A percentile compares a stretch with the other conserved stretches of the same genome.
Conservation (phyloP, 495 filamentous ascomycete genomes). For the Lepraria neglecta region DNA sequence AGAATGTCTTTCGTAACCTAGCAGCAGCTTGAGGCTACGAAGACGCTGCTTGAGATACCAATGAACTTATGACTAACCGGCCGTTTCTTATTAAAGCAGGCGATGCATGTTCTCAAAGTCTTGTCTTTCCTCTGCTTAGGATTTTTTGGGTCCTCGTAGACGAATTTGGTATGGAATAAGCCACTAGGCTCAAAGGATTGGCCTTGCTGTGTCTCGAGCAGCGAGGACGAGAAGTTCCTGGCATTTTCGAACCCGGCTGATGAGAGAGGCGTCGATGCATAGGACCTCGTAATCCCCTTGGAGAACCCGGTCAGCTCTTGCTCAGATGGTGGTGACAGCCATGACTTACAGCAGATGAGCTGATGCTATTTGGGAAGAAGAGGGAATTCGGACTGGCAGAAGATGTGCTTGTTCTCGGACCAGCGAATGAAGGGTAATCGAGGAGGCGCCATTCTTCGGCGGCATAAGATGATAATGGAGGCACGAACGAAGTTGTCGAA, state of each 20-base stretch:
- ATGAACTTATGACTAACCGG: not conserved
- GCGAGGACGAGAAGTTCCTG: not conserved
- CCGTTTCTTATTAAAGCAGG: conserved; percentile 8
- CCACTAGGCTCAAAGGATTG: not conserved
- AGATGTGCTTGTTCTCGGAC: not conserved
- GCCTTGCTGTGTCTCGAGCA: not conserved
- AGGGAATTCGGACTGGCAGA: not conserved
- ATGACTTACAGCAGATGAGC: conserved; percentile 3
- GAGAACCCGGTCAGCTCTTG: not conserved
- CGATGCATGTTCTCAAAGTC: not conserved
- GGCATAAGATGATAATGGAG: not conserved
- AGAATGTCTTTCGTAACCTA: not conserved
- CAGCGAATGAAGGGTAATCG: not conserved
- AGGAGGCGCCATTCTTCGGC: conserved; percentile 2
- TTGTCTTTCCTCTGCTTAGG: conserved; percentile 12
- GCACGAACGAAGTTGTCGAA: not conserved
- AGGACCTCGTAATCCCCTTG: conserved; percentile 6
- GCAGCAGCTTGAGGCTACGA: not conserved
- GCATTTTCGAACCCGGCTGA: conserved; percentile 1
- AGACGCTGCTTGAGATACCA: not conserved
- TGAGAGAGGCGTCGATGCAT: conserved; percentile 5
- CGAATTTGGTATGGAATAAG: not conserved
- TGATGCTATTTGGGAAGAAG: not conserved
- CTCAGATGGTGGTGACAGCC: not conserved
- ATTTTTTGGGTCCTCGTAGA: conserved; percentile 4